Percentiles rank a stretch among this genome's conserved stretches.
These are phyloP conservation scores for Arachnopeziza araneosa DNA, from an alignment of 2,329 filamentous ascomycete genomes.

Conservation along the genomic window DNA sequence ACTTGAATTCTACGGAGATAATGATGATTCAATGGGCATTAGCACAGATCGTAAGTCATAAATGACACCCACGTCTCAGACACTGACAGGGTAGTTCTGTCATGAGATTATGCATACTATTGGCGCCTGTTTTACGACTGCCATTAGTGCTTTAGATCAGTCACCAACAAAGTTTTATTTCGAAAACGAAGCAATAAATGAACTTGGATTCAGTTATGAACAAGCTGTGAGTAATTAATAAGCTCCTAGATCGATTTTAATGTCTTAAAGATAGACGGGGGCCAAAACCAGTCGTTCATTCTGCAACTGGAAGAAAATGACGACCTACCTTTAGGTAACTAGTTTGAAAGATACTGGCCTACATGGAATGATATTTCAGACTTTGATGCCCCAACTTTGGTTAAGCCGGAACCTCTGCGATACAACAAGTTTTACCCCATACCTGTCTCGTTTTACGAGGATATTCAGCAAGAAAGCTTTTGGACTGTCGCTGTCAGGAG, in stretches of 20 bases:
- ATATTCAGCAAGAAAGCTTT: slow-evolving; percentile 19
- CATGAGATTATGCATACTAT: slow-evolving; percentile 16
- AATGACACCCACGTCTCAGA: not conserved
- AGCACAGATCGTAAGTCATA: slow-evolving; percentile 10
- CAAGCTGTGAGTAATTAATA: slow-evolving; percentile 7
- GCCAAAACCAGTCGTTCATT: not conserved
- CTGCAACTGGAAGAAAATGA: not conserved
- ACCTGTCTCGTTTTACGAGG: slow-evolving; percentile 15
- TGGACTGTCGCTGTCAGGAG: slow-evolving; percentile 12
- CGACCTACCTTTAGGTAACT: slow-evolving; percentile 12
- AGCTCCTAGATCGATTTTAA: not conserved
- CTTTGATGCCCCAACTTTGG: not conserved
- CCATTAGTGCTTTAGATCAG: not conserved
- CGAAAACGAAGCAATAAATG: slow-evolving; percentile 10
- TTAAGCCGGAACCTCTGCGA: slow-evolving; percentile 1
- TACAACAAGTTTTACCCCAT: slow-evolving; percentile 12
- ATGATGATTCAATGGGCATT: slow-evolving; percentile 12
- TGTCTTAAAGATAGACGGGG: not conserved
- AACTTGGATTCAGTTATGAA: slow-evolving; percentile 18
- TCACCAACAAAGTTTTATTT: slow-evolving; percentile 10
- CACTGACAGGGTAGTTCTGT: slow-evolving; percentile 4
- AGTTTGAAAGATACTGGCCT: slow-evolving; percentile 9
- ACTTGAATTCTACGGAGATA: slow-evolving; percentile 12
- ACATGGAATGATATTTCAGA: not conserved
- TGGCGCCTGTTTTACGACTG: not conserved